phyloP scores from a whole-genome alignment of 2,329 filamentous ascomycete genomes.

The Purpureocillium lavendulum region DNA sequence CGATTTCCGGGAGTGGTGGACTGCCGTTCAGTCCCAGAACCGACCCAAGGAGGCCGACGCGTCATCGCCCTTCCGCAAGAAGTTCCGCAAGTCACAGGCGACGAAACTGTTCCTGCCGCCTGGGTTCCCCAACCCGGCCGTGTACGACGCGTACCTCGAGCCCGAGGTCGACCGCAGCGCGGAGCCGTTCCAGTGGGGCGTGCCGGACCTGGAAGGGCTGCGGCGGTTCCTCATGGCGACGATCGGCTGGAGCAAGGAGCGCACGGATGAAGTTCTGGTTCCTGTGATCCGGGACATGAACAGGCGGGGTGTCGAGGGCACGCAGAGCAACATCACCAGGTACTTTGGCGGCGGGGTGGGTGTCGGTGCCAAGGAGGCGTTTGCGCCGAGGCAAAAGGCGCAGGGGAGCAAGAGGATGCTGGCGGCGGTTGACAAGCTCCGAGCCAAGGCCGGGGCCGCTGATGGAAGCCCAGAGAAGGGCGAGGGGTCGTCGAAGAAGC shows the following conservation, averaged over 20 bases:
- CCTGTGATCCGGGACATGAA: conserved; percentile 97
- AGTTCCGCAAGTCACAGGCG: conserved; percentile 72
- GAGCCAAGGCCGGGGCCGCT: conserved; percentile 22
- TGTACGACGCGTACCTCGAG: conserved; percentile 74
- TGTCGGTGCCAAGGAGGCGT: conserved; percentile 55
- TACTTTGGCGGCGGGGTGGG: conserved; percentile 76
- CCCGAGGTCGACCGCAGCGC: conserved; percentile 78
- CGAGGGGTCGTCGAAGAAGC: conserved; percentile 13
- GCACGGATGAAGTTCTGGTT: conserved; percentile 91
- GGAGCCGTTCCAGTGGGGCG: conserved; percentile 86
- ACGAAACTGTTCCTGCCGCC: conserved; percentile 81
- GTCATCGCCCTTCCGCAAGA: conserved; percentile 63
- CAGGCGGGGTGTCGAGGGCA: conserved; percentile 75
- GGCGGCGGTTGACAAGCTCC: conserved; percentile 61
- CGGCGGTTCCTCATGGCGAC: conserved; percentile 81
- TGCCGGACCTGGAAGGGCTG: conserved; percentile 83
- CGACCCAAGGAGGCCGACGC: conserved; percentile 56
- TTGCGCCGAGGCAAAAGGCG: conserved; percentile 58
- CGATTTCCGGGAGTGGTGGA: conserved; percentile 86
- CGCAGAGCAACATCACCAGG: conserved; percentile 91
- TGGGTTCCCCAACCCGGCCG: conserved; percentile 68
- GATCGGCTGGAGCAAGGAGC: conserved; percentile 85
- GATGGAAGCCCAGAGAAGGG: background rate
- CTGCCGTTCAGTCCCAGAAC: conserved; percentile 60
- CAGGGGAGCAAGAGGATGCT: conserved; percentile 67